Evolutionary conservation across 306 rosid genomes (phyloP).

Genomic region (Elaeagnus macrophylla): DNA sequence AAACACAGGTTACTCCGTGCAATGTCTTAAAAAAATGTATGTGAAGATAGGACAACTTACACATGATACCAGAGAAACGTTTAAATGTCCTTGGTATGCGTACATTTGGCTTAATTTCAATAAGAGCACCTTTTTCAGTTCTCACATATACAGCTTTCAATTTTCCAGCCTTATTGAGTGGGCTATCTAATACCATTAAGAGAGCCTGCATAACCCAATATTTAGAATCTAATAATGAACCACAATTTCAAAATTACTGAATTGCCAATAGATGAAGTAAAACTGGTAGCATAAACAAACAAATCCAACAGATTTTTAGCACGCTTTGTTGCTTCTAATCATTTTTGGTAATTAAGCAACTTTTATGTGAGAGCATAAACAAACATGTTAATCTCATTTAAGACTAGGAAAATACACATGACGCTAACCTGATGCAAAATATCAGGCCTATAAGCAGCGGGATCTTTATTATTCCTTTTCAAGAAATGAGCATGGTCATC

Average conservation of each 20-base stretch:
- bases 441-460: slow-evolving; percentile 76
- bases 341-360: no score
- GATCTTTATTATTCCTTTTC: slow-evolving; percentile 52
- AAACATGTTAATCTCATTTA: neutral
- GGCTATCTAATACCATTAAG: slow-evolving; percentile 68
- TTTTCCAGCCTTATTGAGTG: slow-evolving; percentile 74
- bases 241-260: neutral
- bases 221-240: neutral
- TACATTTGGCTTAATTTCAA: slow-evolving; percentile 71
- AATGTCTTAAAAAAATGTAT: neutral
- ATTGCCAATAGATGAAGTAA: neutral
- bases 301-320: no score
- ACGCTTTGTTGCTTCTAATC: no score
- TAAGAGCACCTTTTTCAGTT: slow-evolving; percentile 68
- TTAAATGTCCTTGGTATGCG: slow-evolving; percentile 87
- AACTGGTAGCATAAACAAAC: no score
- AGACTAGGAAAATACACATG: neutral
- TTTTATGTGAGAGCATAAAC: neutral
- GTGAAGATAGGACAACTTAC: slow-evolving; percentile 39
- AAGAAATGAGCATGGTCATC: slow-evolving; percentile 70
- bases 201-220: slow-evolving; percentile 49
- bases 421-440: slow-evolving; percentile 67
- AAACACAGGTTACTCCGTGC: neutral
- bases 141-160: slow-evolving; percentile 62
- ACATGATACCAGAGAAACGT: slow-evolving; percentile 74